phyloP scores from a whole-genome alignment of 306 rosid species.

The Purshia tridentata region DNA sequence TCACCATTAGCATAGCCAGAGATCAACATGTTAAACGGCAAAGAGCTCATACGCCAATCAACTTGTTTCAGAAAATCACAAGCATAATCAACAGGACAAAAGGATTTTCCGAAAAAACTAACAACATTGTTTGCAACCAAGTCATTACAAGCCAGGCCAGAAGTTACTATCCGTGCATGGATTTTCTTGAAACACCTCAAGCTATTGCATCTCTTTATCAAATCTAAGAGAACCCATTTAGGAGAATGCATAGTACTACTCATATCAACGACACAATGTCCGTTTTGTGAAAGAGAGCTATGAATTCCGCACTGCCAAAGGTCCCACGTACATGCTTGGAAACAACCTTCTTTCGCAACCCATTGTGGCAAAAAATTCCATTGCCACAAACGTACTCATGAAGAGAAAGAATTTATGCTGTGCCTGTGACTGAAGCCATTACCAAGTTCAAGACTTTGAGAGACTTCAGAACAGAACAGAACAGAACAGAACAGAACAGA shows the following conservation, averaged over 20 bases:
- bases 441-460: not conserved
- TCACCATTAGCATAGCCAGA: slow-evolving; percentile 41
- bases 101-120: slow-evolving; percentile 51
- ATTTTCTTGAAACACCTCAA: slow-evolving; percentile 55
- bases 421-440: not conserved
- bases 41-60: slow-evolving; percentile 58
- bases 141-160: slow-evolving; percentile 48
- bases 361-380: not conserved
- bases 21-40: slow-evolving; percentile 62
- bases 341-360: not conserved
- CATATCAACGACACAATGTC: slow-evolving; percentile 19
- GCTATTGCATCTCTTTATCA: slow-evolving; percentile 43
- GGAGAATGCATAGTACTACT: slow-evolving; percentile 32
- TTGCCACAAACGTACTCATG: not conserved
- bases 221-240: slow-evolving; percentile 58
- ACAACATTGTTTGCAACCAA: slow-evolving; percentile 46
- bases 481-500: not conserved
- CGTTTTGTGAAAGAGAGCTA: slow-evolving; percentile 1
- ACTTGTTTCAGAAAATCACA: slow-evolving; percentile 64
- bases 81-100: slow-evolving; percentile 42
- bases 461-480: not conserved
- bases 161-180: slow-evolving; percentile 55
- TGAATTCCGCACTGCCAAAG: not conserved
- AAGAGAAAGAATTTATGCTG: not conserved
- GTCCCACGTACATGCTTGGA: not conserved